These are phyloP conservation scores for Mucor mucedo DNA, from an alignment of 371 early-diverging fungal species.

Conservation along the genomic window DNA sequence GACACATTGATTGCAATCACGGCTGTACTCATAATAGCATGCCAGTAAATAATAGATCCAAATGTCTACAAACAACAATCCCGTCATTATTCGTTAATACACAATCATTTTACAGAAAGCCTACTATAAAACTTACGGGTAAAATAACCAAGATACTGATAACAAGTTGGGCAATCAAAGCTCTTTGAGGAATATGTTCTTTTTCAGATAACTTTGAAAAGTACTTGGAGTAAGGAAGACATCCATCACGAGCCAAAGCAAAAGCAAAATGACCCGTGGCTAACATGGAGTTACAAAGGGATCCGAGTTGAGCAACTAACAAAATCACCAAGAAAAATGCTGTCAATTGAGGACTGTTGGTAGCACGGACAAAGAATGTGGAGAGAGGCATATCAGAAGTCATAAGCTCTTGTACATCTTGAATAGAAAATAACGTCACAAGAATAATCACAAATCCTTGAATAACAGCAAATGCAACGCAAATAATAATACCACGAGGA, in stretches of 20 bases:
- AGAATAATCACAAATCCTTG: conserved; percentile 44
- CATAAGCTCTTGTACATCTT: conserved; percentile 40
- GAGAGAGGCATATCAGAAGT: conserved; percentile 24
- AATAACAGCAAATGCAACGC: conserved; percentile 34
- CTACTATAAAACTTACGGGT: conserved; percentile 17
- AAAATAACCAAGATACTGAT: conserved; percentile 32
- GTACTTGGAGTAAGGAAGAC: conserved; percentile 29
- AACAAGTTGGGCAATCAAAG: conserved; percentile 18
- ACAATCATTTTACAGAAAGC: no score
- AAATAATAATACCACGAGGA: conserved; percentile 47
- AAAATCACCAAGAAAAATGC: conserved; percentile 35
- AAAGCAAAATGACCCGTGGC: conserved; percentile 30
- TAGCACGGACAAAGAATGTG: conserved; percentile 26
- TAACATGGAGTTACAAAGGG: conserved; percentile 30
- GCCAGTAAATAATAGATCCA: conserved; percentile 35
- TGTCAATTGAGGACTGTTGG: conserved; percentile 19
- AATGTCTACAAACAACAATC: conserved; percentile 6
- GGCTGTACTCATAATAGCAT: conserved; percentile 36
- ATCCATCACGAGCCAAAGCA: conserved; percentile 37
- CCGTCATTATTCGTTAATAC: no score
- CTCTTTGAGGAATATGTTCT: conserved; percentile 18
- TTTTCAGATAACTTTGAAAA: conserved; percentile 27
- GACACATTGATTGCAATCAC: conserved; percentile 33
- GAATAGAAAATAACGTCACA: conserved; percentile 43
- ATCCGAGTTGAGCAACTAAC: conserved; percentile 32